Conservation (phyloP, 2,329 filamentous ascomycete genomes). For the Fusarium brevicatenulatum region DNA sequence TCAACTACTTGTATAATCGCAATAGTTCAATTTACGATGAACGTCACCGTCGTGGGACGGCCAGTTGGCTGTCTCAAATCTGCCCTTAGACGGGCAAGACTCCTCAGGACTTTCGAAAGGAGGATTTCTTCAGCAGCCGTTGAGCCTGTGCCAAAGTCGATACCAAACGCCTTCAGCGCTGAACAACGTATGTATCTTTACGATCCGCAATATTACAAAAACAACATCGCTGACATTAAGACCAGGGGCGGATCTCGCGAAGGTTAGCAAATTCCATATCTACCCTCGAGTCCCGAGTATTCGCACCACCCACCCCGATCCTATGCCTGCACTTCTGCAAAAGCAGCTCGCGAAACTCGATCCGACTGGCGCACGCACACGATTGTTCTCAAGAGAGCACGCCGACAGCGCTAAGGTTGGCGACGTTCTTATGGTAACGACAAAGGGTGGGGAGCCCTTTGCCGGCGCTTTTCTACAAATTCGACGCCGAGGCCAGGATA, state of each 20-base stretch:
- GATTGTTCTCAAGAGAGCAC: constrained; percentile 82
- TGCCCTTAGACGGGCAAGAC: constrained; percentile 67
- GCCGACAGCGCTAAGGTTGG: constrained; percentile 83
- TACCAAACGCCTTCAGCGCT: constrained; percentile 43
- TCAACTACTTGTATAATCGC: constrained; percentile 33
- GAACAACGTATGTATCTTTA: constrained; percentile 49
- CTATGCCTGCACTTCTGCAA: constrained; percentile 73
- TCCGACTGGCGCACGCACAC: constrained; percentile 82
- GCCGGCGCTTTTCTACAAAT: constrained; percentile 89
- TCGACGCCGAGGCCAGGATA: constrained; percentile 87
- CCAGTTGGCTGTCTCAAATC: constrained; percentile 77
- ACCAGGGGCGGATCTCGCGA: constrained; percentile 49
- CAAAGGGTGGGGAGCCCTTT: constrained; percentile 84
- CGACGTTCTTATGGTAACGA: constrained; percentile 90
- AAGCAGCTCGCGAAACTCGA: constrained; percentile 81
- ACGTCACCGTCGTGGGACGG: constrained; percentile 70
- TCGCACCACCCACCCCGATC: constrained; percentile 68
- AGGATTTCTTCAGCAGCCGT: constrained; percentile 58
- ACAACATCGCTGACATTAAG: constrained; percentile 19
- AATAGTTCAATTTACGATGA: constrained; percentile 57
- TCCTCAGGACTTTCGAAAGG: constrained; percentile 57
- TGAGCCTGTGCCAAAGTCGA: constrained; percentile 17
- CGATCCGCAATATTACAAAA: neutral
- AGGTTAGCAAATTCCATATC: constrained; percentile 58
- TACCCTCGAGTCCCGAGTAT: constrained; percentile 67